Conservation (phyloP, 2,329 filamentous ascomycete species). For the Corynespora cassiicola region DNA sequence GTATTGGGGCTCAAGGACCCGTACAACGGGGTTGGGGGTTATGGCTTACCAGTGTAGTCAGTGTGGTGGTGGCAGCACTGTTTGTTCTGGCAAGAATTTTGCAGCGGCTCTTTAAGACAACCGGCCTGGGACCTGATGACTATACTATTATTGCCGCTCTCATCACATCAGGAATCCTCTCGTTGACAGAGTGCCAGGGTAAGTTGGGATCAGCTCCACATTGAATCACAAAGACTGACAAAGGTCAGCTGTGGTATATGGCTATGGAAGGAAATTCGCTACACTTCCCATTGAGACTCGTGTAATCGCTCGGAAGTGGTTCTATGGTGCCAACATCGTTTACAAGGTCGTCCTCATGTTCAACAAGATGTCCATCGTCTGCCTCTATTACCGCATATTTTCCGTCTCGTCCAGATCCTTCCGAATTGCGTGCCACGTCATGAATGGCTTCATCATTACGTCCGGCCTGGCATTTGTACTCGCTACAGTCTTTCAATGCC, state of each 20-base stretch:
- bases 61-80: conserved; percentile 20
- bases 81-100: conserved; percentile 24
- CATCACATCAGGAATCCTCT: conserved; percentile 22
- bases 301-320: conserved; percentile 30
- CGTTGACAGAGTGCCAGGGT: conserved; percentile 33
- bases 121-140: conserved; percentile 26
- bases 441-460: conserved; percentile 37
- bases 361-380: conserved; percentile 42
- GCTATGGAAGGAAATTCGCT: conserved; percentile 25
- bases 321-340: conserved; percentile 40
- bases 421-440: conserved; percentile 26
- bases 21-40: conserved; percentile 27
- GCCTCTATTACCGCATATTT: conserved; percentile 44
- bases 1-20: conserved; percentile 26
- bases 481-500: conserved; percentile 42
- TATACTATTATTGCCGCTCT: conserved; percentile 30
- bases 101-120: conserved; percentile 22
- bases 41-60: conserved; percentile 29
- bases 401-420: conserved; percentile 30
- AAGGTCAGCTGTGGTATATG: conserved; percentile 26
- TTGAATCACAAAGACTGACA: background rate
- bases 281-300: conserved; percentile 17
- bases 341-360: conserved; percentile 46
- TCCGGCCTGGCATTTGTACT: conserved; percentile 37
- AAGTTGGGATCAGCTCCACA: background rate